Evolutionary conservation across 1,284 basidiomycete genomes (phyloP), one percentile per base, ranked within the genome.

Genomic region (Puccinia hordei): DNA sequence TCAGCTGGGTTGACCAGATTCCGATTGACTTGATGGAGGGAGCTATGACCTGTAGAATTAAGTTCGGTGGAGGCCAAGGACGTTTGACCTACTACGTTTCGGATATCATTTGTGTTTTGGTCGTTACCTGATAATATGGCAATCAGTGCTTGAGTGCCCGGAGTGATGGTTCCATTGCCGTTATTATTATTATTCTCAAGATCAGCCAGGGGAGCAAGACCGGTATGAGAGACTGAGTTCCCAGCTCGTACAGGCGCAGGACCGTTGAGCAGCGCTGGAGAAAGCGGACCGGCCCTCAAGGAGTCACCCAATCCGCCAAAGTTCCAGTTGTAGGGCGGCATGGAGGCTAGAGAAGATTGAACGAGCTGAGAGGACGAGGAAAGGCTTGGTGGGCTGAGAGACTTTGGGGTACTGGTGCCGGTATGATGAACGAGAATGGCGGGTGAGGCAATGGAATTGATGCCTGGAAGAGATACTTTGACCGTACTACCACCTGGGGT

Each of bases 241-340:
- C 73, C 84, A 84, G 82, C 82, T 78, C 82, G 81, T 83, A 83
- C 83, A 85, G 63, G 49, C 12, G 63, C 90, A 1, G 95, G 95
- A 19, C 93, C 95, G 46, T 93, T 91, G 81, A 98, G 91, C 93
- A 98, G 96, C 81, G 95, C 95, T 53, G 95, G 95, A 9, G 92
- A 94, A 55, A 98, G 90, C 0, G 95, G 95, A 6, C 95, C 95
- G 0, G 93, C 89, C 66, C 95, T 90, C 41, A 98, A 90, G 0
- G 93, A 95, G 85, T 91, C 91, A 59, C 88, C 86, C 27, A 71
- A 44, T 35, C 17, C 63, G 35, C 46, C 30, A 24, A 78, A 78
- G 24, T 30, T 46, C 75, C 75, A 78, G 41, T 19, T n/a, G 49
- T 65, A 78, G 33, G 75, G n/a, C 10, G 65, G 49, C 51, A 78